Evolutionary conservation across 73 alveolate genomes (phyloP).

Genomic region (Paramecium primaurelia): DNA sequence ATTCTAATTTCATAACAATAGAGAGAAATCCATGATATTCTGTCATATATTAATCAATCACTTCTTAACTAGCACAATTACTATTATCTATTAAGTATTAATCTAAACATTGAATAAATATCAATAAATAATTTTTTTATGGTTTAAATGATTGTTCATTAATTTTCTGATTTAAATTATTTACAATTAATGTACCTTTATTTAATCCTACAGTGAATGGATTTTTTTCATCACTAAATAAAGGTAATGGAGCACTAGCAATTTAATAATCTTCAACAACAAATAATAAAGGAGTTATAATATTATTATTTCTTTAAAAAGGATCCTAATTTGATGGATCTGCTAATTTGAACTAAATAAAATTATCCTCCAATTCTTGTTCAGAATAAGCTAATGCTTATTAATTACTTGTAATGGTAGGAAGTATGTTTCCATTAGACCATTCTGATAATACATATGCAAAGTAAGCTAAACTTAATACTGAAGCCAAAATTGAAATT

Average conservation of each 20-base stretch:
- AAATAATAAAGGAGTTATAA: background rate
- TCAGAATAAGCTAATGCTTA: background rate
- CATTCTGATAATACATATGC: background rate
- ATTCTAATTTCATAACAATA: background rate
- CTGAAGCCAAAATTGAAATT: background rate
- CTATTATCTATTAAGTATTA: background rate
- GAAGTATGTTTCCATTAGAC: background rate
- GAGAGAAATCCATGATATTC: background rate
- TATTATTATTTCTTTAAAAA: background rate
- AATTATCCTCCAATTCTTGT: background rate
- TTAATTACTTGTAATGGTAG: background rate
- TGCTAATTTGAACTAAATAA: background rate
- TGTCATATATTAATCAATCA: background rate
- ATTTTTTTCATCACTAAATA: background rate
- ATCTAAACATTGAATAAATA: background rate
- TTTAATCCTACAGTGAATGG: background rate
- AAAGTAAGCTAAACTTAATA: background rate
- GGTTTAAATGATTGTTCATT: background rate
- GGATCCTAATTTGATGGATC: background rate
- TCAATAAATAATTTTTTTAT: background rate
- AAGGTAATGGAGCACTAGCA: background rate
- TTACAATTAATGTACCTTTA: background rate
- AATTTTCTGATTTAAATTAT: background rate
- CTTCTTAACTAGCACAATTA: background rate
- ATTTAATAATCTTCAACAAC: background rate